Evolutionary conservation across 805 yeast species (phyloP).

Genomic region (Nematodospora valgi): DNA sequence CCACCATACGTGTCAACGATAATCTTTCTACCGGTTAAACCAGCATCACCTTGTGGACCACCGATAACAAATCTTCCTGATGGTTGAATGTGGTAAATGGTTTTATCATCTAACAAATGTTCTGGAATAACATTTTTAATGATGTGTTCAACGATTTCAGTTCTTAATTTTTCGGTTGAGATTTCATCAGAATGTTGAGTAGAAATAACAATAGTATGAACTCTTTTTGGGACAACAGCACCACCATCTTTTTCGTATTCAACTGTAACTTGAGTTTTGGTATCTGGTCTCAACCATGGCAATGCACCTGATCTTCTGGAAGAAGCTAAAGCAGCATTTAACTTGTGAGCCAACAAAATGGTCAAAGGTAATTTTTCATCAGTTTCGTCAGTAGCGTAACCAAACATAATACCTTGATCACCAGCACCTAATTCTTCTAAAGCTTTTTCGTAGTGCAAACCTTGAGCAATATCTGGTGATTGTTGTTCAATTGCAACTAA

Average conservation of each 20-base stretch:
- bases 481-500: slow-evolving; percentile 99
- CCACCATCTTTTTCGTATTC: slow-evolving; percentile 94
- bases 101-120: slow-evolving; percentile 86
- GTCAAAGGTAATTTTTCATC: slow-evolving; percentile 97
- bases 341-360: slow-evolving; percentile 88
- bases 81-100: slow-evolving; percentile 97
- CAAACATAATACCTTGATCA: slow-evolving; percentile 99
- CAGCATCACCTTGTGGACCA: slow-evolving; percentile 99
- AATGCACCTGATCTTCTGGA: slow-evolving; percentile 96
- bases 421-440: slow-evolving; percentile 99
- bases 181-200: slow-evolving; percentile 98
- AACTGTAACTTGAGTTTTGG: slow-evolving; percentile 98
- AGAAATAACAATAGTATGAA: slow-evolving; percentile 95
- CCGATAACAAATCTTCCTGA: slow-evolving; percentile 99
- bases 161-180: slow-evolving; percentile 88
- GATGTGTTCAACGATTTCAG: slow-evolving; percentile 71
- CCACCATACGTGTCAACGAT: slow-evolving; percentile 99
- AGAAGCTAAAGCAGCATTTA: slow-evolving; percentile 93
- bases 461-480: slow-evolving; percentile 98
- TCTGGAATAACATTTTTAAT: slow-evolving; percentile 91
- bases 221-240: slow-evolving; percentile 93
- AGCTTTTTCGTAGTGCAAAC: slow-evolving; percentile 94
- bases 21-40: slow-evolving; percentile 98
- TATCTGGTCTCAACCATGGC: slow-evolving; percentile 98
- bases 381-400: slow-evolving; percentile 98